These are phyloP conservation scores for Capsella bursapastoris DNA, from an alignment of 345 rosid genomes.

Conservation along the genomic window DNA sequence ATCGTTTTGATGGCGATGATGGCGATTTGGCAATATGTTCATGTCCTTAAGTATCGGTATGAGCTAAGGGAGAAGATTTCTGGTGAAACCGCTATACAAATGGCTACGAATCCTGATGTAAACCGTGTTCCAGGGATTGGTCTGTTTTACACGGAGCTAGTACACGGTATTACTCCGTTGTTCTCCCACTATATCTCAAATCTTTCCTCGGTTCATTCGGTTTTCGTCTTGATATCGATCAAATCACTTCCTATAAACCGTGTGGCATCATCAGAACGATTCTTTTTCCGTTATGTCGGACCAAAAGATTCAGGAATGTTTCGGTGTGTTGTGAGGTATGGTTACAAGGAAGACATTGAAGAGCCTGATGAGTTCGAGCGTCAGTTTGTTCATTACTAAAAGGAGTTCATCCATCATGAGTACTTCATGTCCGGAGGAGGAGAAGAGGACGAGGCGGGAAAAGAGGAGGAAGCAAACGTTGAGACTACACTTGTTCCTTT, in stretches of 20 bases:
- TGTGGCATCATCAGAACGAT: slow-evolving; percentile 59
- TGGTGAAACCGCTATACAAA: slow-evolving; percentile 45
- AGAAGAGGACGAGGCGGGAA: slow-evolving; percentile 34
- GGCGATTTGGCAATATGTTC: slow-evolving; percentile 75
- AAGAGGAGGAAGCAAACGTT: slow-evolving; percentile 48
- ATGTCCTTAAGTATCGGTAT: slow-evolving; percentile 50
- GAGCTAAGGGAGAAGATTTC: slow-evolving; percentile 73
- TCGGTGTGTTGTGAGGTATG: slow-evolving; percentile 77
- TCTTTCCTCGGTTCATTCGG: slow-evolving; percentile 65
- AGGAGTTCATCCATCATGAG: slow-evolving; percentile 61
- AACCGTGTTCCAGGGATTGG: slow-evolving; percentile 69
- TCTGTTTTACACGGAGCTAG: slow-evolving; percentile 73
- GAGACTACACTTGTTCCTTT: slow-evolving; percentile 32
- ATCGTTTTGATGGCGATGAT: slow-evolving; percentile 52
- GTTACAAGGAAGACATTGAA: slow-evolving; percentile 56
- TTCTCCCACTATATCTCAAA: slow-evolving; percentile 65
- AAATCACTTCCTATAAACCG: slow-evolving; percentile 65
- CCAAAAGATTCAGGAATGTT: slow-evolving; percentile 67
- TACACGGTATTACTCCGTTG: slow-evolving; percentile 79
- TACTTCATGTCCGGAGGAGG: slow-evolving; percentile 46
- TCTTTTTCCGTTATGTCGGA: slow-evolving; percentile 66
- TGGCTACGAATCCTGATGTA: slow-evolving; percentile 47
- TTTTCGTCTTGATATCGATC: slow-evolving; percentile 69
- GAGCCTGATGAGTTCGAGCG: slow-evolving; percentile 56
- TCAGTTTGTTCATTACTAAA: slow-evolving; percentile 53